These are phyloP conservation scores for Blastocystis sp. DNA, from an alignment of 352 stramenopile species.

Conservation along the genomic window DNA sequence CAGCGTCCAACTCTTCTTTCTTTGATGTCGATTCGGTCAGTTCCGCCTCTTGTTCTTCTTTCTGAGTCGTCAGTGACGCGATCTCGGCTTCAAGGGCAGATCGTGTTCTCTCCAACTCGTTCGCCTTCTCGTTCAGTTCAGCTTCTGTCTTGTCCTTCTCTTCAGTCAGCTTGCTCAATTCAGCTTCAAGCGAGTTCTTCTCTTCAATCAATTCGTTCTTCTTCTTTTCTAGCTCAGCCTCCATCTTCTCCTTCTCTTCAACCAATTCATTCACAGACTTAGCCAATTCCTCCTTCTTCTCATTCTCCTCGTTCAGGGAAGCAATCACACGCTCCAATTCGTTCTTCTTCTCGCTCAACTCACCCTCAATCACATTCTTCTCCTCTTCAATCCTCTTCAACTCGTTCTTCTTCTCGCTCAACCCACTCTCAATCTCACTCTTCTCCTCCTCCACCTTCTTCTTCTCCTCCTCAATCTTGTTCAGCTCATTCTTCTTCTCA, in stretches of 20 bases:
- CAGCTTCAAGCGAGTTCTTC: background rate
- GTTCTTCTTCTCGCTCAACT: slow-evolving; percentile 28
- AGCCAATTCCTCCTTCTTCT: background rate
- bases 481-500: background rate
- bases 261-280: background rate
- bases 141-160: too few species aligned
- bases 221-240: background rate
- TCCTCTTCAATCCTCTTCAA: background rate
- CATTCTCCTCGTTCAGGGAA: background rate
- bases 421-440: background rate
- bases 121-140: slow-evolving; percentile 14
- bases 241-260: background rate
- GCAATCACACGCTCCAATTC: slow-evolving; percentile 2
- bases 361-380: background rate
- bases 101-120: too few species aligned
- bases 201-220: background rate
- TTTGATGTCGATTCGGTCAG: background rate
- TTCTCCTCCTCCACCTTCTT: background rate
- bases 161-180: background rate
- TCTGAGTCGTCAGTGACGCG: too few species aligned
- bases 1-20: background rate
- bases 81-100: too few species aligned
- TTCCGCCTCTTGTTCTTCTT: too few species aligned
- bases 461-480: background rate
- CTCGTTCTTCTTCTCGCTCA: background rate